Evolutionary conservation across 352 stramenopile genomes (phyloP).

Genomic region (Blastocystis sp.): DNA sequence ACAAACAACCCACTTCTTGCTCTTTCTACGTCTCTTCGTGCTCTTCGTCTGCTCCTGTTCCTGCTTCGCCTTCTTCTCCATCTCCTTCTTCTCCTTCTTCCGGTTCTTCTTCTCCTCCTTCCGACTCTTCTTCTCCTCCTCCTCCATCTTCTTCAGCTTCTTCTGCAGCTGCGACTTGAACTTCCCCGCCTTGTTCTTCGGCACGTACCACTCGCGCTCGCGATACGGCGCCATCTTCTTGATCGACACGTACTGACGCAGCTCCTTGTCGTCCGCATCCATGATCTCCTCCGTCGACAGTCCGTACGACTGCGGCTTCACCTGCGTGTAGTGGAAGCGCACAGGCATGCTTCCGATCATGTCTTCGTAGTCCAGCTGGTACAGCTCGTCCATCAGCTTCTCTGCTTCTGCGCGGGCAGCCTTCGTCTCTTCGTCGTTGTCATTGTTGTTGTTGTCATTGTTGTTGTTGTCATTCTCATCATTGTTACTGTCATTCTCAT

Average conservation of each 20-base stretch:
- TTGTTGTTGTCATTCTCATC: slow-evolving; percentile 65
- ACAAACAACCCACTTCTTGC: not conserved
- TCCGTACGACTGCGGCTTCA: slow-evolving; percentile 86
- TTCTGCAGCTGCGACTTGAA: slow-evolving; percentile 69
- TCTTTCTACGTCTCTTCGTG: slow-evolving; percentile 2
- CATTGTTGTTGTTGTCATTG: slow-evolving; percentile 62
- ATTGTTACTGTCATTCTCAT: slow-evolving; percentile 59
- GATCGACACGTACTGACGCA: slow-evolving; percentile 88
- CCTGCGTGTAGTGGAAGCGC: slow-evolving; percentile 90
- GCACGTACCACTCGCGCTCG: slow-evolving; percentile 70
- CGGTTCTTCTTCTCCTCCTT: slow-evolving; percentile 60
- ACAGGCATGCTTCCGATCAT: slow-evolving; percentile 85
- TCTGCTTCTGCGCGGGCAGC: slow-evolving; percentile 70
- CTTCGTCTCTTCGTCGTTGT: slow-evolving; percentile 64
- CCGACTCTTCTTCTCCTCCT: slow-evolving; percentile 59
- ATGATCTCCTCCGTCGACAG: slow-evolving; percentile 92
- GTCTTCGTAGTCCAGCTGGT: slow-evolving; percentile 96
- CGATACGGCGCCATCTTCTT: slow-evolving; percentile 88
- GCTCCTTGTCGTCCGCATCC: slow-evolving; percentile 81
- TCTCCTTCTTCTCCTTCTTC: slow-evolving; percentile 57
- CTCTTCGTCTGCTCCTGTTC: not conserved
- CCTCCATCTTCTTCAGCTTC: slow-evolving; percentile 61
- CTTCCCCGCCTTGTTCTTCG: slow-evolving; percentile 65
- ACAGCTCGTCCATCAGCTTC: slow-evolving; percentile 86
- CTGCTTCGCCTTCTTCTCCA: slow-evolving; percentile 23